These are phyloP conservation scores for Periconia digitata DNA, from an alignment of 2,329 filamentous ascomycete genomes.

Conservation along the genomic window DNA sequence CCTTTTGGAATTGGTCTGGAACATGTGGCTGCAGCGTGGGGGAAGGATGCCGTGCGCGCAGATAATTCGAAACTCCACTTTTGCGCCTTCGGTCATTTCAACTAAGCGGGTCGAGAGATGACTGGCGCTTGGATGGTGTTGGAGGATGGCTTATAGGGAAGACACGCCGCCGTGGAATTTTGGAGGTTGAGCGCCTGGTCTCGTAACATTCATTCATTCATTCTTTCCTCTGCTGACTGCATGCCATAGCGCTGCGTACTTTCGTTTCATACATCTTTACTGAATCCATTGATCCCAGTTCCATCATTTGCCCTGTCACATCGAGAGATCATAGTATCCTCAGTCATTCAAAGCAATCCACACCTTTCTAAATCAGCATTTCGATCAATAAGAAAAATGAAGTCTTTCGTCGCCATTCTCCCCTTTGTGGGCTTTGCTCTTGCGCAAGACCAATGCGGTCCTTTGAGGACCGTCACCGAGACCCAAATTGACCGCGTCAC, in stretches of 20 bases:
- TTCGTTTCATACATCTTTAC: conserved; percentile 16
- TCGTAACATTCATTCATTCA: conserved; percentile 5
- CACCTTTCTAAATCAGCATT: neutral
- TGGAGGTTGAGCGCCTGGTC: conserved; percentile 7
- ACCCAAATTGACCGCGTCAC: conserved; percentile 22
- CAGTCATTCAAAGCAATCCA: conserved; percentile 7
- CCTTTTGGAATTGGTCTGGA: neutral
- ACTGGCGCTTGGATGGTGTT: neutral
- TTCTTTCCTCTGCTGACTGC: conserved; percentile 18
- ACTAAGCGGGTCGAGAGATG: neutral
- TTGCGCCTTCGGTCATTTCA: neutral
- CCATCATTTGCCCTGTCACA: conserved; percentile 10
- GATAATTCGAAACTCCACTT: neutral
- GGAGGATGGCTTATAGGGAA: conserved; percentile 1
- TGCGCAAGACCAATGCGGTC: conserved; percentile 24
- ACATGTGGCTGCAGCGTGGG: conserved; percentile 2
- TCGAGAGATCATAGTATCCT: conserved; percentile 9
- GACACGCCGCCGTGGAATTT: neutral
- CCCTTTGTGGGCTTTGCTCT: conserved; percentile 28
- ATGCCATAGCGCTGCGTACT: conserved; percentile 33
- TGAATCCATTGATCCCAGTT: conserved; percentile 14
- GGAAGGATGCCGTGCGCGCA: neutral
- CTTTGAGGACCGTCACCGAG: conserved; percentile 15
- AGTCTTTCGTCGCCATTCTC: conserved; percentile 28
- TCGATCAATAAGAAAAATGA: conserved; percentile 21